Evolutionary conservation across 2,329 filamentous ascomycete genomes (phyloP).

Genomic region (Fusarium sp.): DNA sequence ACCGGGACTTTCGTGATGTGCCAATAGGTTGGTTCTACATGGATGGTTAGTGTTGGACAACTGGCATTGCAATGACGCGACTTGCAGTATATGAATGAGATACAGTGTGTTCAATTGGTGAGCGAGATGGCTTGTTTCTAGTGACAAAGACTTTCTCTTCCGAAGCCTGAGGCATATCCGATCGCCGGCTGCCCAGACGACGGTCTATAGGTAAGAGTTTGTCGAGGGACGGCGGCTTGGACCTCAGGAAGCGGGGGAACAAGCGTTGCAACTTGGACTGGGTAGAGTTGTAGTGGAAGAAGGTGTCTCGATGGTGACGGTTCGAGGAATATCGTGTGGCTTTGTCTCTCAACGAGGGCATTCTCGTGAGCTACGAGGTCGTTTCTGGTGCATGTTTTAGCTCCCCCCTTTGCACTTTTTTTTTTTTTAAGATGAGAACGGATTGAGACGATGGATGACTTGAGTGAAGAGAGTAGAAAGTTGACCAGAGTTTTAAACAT

Average conservation of each 20-base stretch:
- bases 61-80: neutral
- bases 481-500: no score
- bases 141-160: slow-evolving; percentile 37
- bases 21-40: slow-evolving; percentile 16
- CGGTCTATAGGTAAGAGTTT: slow-evolving; percentile 21
- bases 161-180: slow-evolving; percentile 42
- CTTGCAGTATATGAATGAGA: slow-evolving; percentile 16
- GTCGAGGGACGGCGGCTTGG: slow-evolving; percentile 23
- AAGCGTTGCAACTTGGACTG: slow-evolving; percentile 5
- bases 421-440: no score
- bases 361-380: slow-evolving; percentile 31
- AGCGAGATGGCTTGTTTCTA: slow-evolving; percentile 31
- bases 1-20: slow-evolving; percentile 10
- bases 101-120: slow-evolving; percentile 22
- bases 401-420: neutral
- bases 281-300: neutral
- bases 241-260: slow-evolving; percentile 17
- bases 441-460: neutral
- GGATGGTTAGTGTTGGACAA: neutral
- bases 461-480: neutral
- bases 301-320: slow-evolving; percentile 14
- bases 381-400: slow-evolving; percentile 29
- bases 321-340: slow-evolving; percentile 38
- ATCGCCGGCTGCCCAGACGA: slow-evolving; percentile 38
- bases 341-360: slow-evolving; percentile 44